Base-by-base conservation (phyloP, 441 rosid species). In the Theobroma grandiflorum region DNA sequence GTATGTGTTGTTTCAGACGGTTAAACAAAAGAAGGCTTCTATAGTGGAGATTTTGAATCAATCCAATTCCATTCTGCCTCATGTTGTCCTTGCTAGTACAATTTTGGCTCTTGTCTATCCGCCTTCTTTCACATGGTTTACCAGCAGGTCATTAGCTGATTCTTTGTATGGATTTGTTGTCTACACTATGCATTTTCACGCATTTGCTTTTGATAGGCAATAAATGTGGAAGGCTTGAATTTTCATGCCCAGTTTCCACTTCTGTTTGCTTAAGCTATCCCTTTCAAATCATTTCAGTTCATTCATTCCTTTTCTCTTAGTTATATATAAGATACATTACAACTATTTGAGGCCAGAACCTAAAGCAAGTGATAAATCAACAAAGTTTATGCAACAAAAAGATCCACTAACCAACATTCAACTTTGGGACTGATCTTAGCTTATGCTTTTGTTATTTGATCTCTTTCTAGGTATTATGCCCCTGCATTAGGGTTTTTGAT, bases 51-150 rank as follows among this genome's bases (percentile, higher is more conserved):
- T 91, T 81, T 80, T 95, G 86, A 89, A 89, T 90, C 88, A 90
- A 47, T 87, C 98, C 58, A 94, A 94, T 85, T 87, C 94, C 11
- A 75, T 93, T 64, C 85, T 95, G 85, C 98, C 99, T 85, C 94
- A 95, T 73, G 93, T 88, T 16, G 94, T 95, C 69, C 89, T 94
- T 67, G 97, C 93, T 37, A 94, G 97, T 86, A 91, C 99, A n/a
- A 6, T 94, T 62, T 79, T 94, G 88, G 99, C 99, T 88, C 93
- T 95, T 82, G 72, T 91, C 58, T 93, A 86, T 85, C 98, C 98
- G 4, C 99, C 99, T 20, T 92, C 99, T 57, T 95, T 95, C 90
- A 76, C 98, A 8, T 95, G 99, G 98, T 95, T 94, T 83, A 95
- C 98, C 14, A 88, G 87, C 88, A 95, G 95, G 98, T 95, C 49